Base-by-base conservation (phyloP, 2,329 filamentous ascomycete species). In the Colletotrichum endophyticum region DNA sequence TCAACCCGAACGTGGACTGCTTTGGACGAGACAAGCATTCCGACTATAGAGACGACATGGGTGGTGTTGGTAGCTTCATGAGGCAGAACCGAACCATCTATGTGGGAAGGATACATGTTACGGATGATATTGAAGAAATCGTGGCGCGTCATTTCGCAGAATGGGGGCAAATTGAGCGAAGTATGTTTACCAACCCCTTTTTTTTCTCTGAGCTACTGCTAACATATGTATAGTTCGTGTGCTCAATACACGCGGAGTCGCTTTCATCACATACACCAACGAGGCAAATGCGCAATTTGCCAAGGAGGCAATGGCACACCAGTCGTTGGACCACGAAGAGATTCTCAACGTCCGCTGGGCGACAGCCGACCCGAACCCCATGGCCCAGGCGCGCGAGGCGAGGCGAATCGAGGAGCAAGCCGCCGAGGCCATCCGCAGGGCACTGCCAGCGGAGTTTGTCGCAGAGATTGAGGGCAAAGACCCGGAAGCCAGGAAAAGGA, bases 21-120 rank as follows among this genome's bases (percentile, higher is more conserved):
- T 99, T 99, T 82, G 95, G 95, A 3, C 91, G 96, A 75, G 96
- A 98, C 88, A 98, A 98, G 87, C 95, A 95, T 82, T 94, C 92
- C 78, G 96, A 98, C 82, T 99, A 98, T 86, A 90, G 96, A 81
- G 96, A 99, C 83, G 96, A 99, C 84, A 99, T 99, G 97, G 96
- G 96, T 70, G 98, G 98, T 79, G 96, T 98, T 3, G 97, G 97
- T 30, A 95, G 92, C 77, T 99, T 99, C 82, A 94, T 96, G 92
- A 91, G 97, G 27, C 95, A 98, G 82, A 99, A 99, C 83, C 91
- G 97, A 36, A 99, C 97, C 1, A 89, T 99, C 8, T 99, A 99
- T 81, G 92, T 98, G 1, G 97, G 97, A 7, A 90, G 96, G 64
- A 98, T 99, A 84, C 95, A 98, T 84, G 96, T 98, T 44, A 96